Conservation (phyloP, 768 basidiomycete genomes). For the Serendipita indica region DNA sequence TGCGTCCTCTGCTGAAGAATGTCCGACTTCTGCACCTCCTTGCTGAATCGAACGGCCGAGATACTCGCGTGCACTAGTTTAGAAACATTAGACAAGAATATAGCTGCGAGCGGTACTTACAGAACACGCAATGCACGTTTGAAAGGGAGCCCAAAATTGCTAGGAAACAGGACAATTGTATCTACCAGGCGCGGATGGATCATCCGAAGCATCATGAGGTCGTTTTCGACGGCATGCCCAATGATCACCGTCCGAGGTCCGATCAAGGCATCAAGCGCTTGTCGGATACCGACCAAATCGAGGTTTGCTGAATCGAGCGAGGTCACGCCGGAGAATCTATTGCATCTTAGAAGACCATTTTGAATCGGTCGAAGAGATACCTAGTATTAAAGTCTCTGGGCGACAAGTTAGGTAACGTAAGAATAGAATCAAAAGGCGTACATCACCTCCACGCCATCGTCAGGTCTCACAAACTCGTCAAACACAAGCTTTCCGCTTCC, state of each 20-base stretch:
- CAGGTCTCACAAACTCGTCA: slow-evolving; percentile 71
- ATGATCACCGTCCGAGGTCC: slow-evolving; percentile 72
- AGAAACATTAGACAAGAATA: slow-evolving; percentile 7
- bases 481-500: slow-evolving; percentile 57
- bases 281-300: slow-evolving; percentile 49
- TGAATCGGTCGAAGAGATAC: slow-evolving; percentile 20
- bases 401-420: background rate
- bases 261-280: slow-evolving; percentile 54
- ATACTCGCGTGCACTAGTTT: slow-evolving; percentile 58
- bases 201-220: slow-evolving; percentile 78
- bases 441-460: slow-evolving; percentile 66
- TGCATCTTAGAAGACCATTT: background rate
- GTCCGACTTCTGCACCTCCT: slow-evolving; percentile 58
- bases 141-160: slow-evolving; percentile 60
- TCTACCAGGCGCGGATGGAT: slow-evolving; percentile 78
- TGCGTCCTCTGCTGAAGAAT: slow-evolving; percentile 86
- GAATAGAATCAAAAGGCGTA: slow-evolving; percentile 23
- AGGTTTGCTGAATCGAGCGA: slow-evolving; percentile 47
- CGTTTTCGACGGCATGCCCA: slow-evolving; percentile 87
- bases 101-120: slow-evolving; percentile 27
- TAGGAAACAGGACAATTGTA: slow-evolving; percentile 77
- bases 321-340: slow-evolving; percentile 60
- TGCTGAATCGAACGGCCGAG: slow-evolving; percentile 71
- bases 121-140: slow-evolving; percentile 68
- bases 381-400: slow-evolving; percentile 81